Conservation (phyloP, 2,329 filamentous ascomycete species). For the Alternaria hordeiaustralica region DNA sequence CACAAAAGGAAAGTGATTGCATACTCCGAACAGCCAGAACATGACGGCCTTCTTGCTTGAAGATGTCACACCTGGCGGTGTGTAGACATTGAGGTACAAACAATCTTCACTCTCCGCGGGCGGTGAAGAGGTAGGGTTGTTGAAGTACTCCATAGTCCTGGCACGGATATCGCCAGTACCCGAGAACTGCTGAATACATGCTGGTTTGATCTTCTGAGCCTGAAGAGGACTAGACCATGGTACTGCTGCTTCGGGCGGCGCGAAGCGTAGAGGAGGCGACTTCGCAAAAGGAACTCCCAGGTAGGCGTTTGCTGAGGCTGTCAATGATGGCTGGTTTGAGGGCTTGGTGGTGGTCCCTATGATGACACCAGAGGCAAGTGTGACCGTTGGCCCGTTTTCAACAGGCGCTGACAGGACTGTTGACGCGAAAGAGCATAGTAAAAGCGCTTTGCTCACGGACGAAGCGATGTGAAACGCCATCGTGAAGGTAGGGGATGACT, state of each 20-base stretch:
- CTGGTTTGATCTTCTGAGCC: conserved; percentile 14
- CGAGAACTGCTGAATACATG: conserved; percentile 24
- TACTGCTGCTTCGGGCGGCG: conserved; percentile 16
- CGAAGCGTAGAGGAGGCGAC: conserved; percentile 24
- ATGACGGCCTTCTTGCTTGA: conserved; percentile 21
- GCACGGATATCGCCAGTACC: conserved; percentile 12
- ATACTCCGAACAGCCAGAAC: conserved; percentile 17
- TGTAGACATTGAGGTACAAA: conserved; percentile 48
- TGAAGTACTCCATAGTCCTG: conserved; percentile 21
- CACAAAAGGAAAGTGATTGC: background rate
- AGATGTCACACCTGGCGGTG: conserved; percentile 17
- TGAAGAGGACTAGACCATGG: conserved; percentile 18
- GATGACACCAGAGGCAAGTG: conserved; percentile 10
- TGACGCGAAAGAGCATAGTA: background rate
- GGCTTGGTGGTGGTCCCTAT: conserved; percentile 14
- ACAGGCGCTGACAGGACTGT: background rate
- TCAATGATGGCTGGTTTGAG: conserved; percentile 10
- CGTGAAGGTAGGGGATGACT: background rate
- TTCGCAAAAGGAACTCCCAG: conserved; percentile 24
- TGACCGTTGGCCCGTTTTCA: conserved; percentile 5
- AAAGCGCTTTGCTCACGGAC: background rate
- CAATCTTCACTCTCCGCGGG: conserved; percentile 45
- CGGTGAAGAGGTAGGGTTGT: conserved; percentile 15
- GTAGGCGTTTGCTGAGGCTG: conserved; percentile 18
- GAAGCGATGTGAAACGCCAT: background rate